A percentile compares a stretch with the other conserved stretches of the same genome.
Conservation (phyloP, 148 eudicot genomes). For the Vaccinium corymbosum region DNA sequence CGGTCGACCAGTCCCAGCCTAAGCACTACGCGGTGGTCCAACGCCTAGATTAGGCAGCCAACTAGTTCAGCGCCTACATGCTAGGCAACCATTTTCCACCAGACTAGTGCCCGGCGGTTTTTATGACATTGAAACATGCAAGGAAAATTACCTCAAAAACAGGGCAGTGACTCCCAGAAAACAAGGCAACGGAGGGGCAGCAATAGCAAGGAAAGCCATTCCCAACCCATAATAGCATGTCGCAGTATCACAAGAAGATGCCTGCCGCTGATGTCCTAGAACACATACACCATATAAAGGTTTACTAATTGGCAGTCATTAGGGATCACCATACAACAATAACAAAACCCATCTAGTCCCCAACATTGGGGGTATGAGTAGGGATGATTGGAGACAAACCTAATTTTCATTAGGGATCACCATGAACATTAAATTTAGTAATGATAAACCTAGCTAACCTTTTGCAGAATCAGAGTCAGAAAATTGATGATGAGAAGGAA, state of each 20-base stretch:
- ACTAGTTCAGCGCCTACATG: no score
- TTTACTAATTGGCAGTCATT: slow-evolving; percentile 9
- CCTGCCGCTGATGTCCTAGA: slow-evolving; percentile 70
- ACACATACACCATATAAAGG: slow-evolving; percentile 12
- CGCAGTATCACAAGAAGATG: slow-evolving; percentile 53
- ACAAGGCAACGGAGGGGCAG: slow-evolving; percentile 64
- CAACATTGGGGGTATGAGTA: no score
- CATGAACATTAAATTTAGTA: neutral
- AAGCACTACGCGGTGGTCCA: no score
- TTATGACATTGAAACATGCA: no score
- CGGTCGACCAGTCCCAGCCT: no score
- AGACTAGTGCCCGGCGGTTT: no score
- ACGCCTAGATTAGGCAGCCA: no score
- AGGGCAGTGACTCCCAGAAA: slow-evolving; percentile 84
- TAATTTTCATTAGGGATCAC: neutral
- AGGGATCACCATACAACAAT: neutral
- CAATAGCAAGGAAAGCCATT: slow-evolving; percentile 71
- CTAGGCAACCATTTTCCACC: no score
- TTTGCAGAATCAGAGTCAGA: slow-evolving; percentile 62
- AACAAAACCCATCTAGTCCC: no score
- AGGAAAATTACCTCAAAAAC: slow-evolving; percentile 59
- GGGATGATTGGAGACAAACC: no score
- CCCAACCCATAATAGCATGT: slow-evolving; percentile 68
- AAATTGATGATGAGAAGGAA: slow-evolving; percentile 51
- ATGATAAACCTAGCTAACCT: slow-evolving; percentile 44